A percentile compares a stretch with the other conserved stretches of the same genome.
Conservation (phyloP, 805 yeast genomes). For the Sporopachydermia quercuum region DNA sequence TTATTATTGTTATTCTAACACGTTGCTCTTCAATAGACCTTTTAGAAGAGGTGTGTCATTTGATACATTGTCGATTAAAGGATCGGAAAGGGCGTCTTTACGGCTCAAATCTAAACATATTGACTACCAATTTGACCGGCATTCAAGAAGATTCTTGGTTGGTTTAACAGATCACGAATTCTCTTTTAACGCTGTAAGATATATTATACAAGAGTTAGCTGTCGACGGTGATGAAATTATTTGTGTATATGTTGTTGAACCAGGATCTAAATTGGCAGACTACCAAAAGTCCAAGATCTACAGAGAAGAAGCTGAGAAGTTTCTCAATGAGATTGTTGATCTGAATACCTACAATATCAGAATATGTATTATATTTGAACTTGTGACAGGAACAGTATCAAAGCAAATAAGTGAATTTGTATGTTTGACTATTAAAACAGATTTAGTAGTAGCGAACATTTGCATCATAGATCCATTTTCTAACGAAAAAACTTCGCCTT, state of each 20-base stretch:
- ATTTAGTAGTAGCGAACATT: too few relatives aligned
- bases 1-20: too few relatives aligned
- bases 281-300: background rate
- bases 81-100: background rate
- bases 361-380: background rate
- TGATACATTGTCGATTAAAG: background rate
- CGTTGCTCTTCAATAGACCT: background rate
- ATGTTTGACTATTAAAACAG: too few relatives aligned
- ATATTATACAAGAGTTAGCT: background rate
- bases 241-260: conserved; percentile 1
- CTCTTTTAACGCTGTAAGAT: background rate
- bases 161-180: background rate
- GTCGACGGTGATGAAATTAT: background rate
- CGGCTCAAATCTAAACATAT: background rate
- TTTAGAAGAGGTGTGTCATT: conserved; percentile 1
- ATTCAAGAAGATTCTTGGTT: background rate
- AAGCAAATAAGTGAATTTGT: background rate
- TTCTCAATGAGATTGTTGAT: background rate
- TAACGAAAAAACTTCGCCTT: too few relatives aligned
- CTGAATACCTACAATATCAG: background rate
- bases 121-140: background rate
- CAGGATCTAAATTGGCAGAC: background rate
- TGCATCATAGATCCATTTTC: too few relatives aligned
- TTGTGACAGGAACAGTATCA: background rate
- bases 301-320: background rate